Base-by-base conservation (phyloP, 2,329 filamentous ascomycete genomes). In the Arthrobotrys entomopaga region DNA sequence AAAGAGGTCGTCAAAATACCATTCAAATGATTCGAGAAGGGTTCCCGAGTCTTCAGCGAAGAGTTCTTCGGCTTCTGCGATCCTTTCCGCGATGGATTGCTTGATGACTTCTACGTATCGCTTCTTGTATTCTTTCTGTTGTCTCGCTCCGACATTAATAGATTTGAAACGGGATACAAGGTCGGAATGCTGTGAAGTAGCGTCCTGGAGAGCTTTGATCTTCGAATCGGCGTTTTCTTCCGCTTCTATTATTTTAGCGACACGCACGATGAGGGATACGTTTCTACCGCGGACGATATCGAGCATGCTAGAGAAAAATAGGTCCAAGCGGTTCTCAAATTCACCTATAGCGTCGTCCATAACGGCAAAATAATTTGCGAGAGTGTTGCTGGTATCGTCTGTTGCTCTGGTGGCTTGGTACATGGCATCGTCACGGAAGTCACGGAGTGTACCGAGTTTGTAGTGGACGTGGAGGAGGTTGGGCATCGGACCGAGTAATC, bases 1-100 rank as follows among this genome's bases (percentile, higher is more conserved):
- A 81, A 96, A 96, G 42, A 99, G 86, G 81, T 99, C 94, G 83
- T 98, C 97, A 84, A 98, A 99, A 82, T 89, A 99, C 95, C 95
- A 99, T 79, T 91, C 91, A 82, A 97, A 88, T 77, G 87, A 89
- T 84, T 97, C 97, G 77, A 96, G 91, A 53, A 99, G 85, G 79
- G 87, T 88, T 57, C 89, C 87, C 0, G 95, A 91, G 79, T 98
- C 92, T 42, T 90, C 90, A 61, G 94, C 83, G 81, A 99, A 98
- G 53, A 89, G 87, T 63, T 90, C 87, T 70, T 89, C 87, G 46
- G 88, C 87, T 71, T 88, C 85, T 11, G 88, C 87, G 78, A 97
- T 92, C 79, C 94, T 90, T 50, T 86, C 87, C 79, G 91, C 86
- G 5, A 90, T 91, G 76, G 88, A 89, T 70, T 89, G 84, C 78